phyloP scores from a whole-genome alignment of 1,139 yeast genomes.

The Sugiyamaella sp. region DNA sequence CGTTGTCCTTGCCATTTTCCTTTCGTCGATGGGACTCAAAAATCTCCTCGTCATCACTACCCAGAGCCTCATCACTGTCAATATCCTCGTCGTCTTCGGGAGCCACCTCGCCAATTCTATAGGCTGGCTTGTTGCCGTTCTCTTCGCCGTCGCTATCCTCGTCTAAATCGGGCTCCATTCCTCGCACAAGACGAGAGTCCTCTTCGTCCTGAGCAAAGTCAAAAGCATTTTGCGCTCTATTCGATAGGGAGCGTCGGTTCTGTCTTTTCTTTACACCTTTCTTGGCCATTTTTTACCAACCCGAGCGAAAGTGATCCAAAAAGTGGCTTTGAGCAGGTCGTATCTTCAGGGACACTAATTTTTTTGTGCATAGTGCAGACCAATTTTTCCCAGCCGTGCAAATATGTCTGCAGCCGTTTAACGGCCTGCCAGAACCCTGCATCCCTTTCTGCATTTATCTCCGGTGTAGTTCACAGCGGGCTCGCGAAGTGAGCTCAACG shows the following conservation, averaged over 20 bases:
- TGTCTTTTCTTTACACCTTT: constrained; percentile 21
- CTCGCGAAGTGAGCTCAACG: constrained; percentile 1
- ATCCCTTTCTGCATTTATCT: neutral
- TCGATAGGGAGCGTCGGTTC: constrained; percentile 21
- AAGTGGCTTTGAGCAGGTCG: neutral
- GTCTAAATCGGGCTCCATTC: constrained; percentile 40
- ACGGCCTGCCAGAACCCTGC: constrained; percentile 11
- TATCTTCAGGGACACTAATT: constrained; percentile 4
- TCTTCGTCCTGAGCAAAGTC: constrained; percentile 47
- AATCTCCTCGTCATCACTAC: constrained; percentile 41
- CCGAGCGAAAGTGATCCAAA: neutral
- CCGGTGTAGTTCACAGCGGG: neutral
- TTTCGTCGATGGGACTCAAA: constrained; percentile 31
- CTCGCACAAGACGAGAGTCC: constrained; percentile 31
- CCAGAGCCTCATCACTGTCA: constrained; percentile 49
- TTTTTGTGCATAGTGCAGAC: constrained; percentile 1
- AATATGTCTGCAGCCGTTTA: constrained; percentile 7
- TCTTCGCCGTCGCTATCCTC: constrained; percentile 41
- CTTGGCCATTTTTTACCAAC: constrained; percentile 11
- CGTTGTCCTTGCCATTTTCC: constrained; percentile 30
- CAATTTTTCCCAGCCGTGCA: constrained; percentile 5
- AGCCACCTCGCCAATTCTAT: constrained; percentile 35
- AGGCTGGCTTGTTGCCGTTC: constrained; percentile 34
- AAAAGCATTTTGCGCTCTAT: constrained; percentile 50
- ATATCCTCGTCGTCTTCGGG: constrained; percentile 48